A percentile compares a stretch with the other conserved stretches of the same genome.
Conservation (phyloP, 805 yeast genomes). For the Dipodascopsis uninucleata region DNA sequence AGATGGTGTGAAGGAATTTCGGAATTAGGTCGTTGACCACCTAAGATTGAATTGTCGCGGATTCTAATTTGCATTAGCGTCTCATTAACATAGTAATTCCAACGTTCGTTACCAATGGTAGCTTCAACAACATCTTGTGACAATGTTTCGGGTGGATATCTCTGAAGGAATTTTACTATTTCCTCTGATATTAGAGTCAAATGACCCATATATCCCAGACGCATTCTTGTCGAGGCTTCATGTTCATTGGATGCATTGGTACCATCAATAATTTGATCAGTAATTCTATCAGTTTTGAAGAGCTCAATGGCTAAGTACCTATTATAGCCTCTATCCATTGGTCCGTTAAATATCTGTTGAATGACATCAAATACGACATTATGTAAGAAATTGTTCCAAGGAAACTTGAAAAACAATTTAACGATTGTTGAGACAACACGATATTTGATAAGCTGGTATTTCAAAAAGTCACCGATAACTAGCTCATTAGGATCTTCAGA, state of each 20-base stretch:
- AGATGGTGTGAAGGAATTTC: constrained; percentile 17
- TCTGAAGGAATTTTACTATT: constrained; percentile 76
- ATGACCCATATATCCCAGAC: constrained; percentile 97
- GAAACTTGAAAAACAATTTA: constrained; percentile 72
- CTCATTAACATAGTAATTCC: constrained; percentile 81
- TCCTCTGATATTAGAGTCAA: constrained; percentile 90
- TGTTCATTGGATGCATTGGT: constrained; percentile 56
- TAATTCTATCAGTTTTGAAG: constrained; percentile 60
- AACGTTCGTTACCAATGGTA: constrained; percentile 47
- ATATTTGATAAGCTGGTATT: constrained; percentile 72
- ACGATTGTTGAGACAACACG: constrained; percentile 26
- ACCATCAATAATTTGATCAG: constrained; percentile 58
- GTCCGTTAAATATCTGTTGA: constrained; percentile 90
- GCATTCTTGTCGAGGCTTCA: constrained; percentile 56
- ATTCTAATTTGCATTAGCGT: constrained; percentile 85
- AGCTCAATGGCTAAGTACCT: constrained; percentile 69
- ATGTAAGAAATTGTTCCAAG: constrained; percentile 97
- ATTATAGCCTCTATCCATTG: constrained; percentile 79
- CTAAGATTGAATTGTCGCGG: constrained; percentile 88
- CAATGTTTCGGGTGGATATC: constrained; percentile 57
- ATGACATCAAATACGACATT: constrained; percentile 95
- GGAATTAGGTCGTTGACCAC: constrained; percentile 56
- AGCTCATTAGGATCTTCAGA: constrained; percentile 37
- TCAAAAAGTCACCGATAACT: constrained; percentile 82
- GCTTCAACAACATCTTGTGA: constrained; percentile 52